Conservation (phyloP, 345 rosid genomes). For the Luvunga scandens region DNA sequence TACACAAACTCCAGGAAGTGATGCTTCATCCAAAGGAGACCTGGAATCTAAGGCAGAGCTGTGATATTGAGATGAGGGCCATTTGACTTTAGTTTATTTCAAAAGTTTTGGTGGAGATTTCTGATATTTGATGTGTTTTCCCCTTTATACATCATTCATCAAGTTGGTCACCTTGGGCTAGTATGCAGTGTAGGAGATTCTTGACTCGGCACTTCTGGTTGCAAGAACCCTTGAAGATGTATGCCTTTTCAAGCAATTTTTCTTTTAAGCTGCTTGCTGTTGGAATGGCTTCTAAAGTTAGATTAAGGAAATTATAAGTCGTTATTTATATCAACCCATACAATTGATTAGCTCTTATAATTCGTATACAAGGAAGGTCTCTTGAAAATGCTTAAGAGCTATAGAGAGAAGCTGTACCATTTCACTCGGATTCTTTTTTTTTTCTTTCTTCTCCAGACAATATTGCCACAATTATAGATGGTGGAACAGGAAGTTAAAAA, state of each 20-base stretch:
- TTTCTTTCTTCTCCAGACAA: not conserved
- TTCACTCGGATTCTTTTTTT: not conserved
- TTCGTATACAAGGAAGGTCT: not conserved
- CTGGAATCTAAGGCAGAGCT: conserved; percentile 74
- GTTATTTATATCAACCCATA: not conserved
- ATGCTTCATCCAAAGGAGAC: conserved; percentile 34
- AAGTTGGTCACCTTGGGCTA: not conserved
- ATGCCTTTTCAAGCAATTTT: not conserved
- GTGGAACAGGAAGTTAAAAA: not conserved
- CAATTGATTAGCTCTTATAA: not conserved
- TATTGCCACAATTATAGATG: not conserved
- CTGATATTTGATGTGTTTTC: not conserved
- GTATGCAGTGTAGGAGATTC: not conserved
- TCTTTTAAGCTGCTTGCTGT: conserved; percentile 4
- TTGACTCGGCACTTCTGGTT: not conserved
- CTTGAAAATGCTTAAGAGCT: not conserved
- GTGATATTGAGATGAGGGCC: conserved; percentile 21
- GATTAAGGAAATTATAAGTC: not conserved
- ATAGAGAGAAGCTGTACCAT: not conserved
- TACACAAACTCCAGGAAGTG: conserved; percentile 20
- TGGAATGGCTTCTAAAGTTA: not conserved
- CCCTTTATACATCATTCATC: not conserved
- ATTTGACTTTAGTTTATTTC: not conserved
- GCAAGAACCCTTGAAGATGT: not conserved
- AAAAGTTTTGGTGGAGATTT: not conserved